Conservation (phyloP, 495 filamentous ascomycete genomes). For the Extremus antarcticus region DNA sequence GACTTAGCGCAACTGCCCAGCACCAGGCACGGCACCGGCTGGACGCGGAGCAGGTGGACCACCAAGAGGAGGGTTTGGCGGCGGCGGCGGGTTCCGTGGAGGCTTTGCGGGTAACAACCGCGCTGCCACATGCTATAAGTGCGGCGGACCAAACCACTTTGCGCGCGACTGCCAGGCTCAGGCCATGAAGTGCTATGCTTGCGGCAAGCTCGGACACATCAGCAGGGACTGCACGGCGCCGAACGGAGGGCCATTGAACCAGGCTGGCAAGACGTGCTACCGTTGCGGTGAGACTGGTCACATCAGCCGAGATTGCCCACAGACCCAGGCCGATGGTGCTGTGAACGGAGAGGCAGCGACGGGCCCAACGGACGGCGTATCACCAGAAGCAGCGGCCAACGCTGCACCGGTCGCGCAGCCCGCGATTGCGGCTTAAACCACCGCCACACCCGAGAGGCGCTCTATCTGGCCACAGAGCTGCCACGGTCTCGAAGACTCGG, state of each 20-base stretch:
- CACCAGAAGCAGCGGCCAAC: constrained; percentile 12
- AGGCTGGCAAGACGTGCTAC: constrained; percentile 97
- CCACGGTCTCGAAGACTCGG: neutral
- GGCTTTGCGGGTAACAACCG: constrained; percentile 58
- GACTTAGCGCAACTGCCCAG: constrained; percentile 70
- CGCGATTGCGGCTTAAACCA: constrained; percentile 42
- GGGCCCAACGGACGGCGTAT: constrained; percentile 1
- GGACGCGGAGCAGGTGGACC: constrained; percentile 54
- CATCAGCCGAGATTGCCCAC: constrained; percentile 88
- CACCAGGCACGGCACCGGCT: constrained; percentile 40
- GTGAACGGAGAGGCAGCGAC: constrained; percentile 36
- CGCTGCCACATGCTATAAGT: constrained; percentile 97
- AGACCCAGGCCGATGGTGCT: constrained; percentile 31
- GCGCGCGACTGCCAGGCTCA: constrained; percentile 98
- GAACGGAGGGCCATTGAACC: constrained; percentile 90
- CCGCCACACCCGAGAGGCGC: neutral
- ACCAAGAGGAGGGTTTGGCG: constrained; percentile 55
- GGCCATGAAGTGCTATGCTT: constrained; percentile 99
- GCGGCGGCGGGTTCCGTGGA: constrained; percentile 50
- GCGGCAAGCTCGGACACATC: constrained; percentile 96
- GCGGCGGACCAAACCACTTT: constrained; percentile 97
- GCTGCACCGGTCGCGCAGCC: constrained; percentile 19
- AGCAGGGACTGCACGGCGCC: constrained; percentile 95
- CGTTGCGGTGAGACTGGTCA: constrained; percentile 91
- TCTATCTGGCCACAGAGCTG: neutral